phyloP scores from a whole-genome alignment of 768 basidiomycete genomes.

The Mycena metata region DNA sequence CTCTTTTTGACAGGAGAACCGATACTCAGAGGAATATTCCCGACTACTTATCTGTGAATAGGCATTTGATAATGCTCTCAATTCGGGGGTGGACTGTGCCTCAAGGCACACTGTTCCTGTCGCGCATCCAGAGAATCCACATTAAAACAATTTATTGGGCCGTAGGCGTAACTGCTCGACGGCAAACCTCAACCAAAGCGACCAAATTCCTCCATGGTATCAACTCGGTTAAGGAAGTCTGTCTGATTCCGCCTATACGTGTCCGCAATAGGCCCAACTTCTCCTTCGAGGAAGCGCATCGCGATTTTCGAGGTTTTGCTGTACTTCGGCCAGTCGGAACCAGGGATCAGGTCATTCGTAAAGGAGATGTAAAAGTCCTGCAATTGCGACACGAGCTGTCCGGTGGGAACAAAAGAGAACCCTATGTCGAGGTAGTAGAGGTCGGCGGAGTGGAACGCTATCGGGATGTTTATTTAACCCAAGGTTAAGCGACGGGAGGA shows the following conservation, averaged over 20 bases:
- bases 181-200: not conserved
- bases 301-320: not conserved
- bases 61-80: no score
- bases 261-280: conserved; percentile 3
- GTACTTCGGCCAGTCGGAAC: conserved; percentile 13
- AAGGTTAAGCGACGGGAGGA: no score
- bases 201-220: not conserved
- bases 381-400: conserved; percentile 8
- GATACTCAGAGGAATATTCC: no score
- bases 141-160: no score
- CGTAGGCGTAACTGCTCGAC: no score
- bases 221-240: conserved; percentile 6
- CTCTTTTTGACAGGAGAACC: no score
- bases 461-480: not conserved
- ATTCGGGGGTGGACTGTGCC: no score
- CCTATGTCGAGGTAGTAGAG: conserved; percentile 26
- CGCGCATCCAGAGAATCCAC: no score
- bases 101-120: no score
- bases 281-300: conserved; percentile 2
- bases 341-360: conserved; percentile 11
- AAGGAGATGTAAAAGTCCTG: conserved; percentile 27
- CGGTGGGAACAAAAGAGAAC: not conserved
- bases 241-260: conserved; percentile 3
- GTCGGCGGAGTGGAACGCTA: conserved; percentile 21
- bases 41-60: no score